Percentiles rank a stretch among this genome's conserved stretches.
Conservation (phyloP, 805 yeast species). For the Saccharomyces paradoxus region DNA sequence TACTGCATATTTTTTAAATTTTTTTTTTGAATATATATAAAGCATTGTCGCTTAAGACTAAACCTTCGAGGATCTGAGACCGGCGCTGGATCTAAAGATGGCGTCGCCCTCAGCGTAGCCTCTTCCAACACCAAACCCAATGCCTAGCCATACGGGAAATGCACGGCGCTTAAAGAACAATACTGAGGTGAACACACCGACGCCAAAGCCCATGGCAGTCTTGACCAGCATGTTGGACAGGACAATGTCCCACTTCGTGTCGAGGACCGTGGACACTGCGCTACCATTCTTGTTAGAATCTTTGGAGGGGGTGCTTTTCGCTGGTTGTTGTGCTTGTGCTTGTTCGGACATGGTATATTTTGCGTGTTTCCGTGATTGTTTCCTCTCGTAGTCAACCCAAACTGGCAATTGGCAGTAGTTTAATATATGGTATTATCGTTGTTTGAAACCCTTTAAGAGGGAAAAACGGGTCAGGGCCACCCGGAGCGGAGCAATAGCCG, state of each 20-base stretch:
- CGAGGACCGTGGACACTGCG: slow-evolving; percentile 36
- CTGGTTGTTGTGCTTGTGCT: slow-evolving; percentile 2
- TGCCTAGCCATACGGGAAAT: slow-evolving; percentile 96
- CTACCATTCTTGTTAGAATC: neutral
- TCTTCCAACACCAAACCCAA: slow-evolving; percentile 96
- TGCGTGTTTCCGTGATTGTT: neutral
- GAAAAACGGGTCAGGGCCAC: neutral
- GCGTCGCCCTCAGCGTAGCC: slow-evolving; percentile 98
- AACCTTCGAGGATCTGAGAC: slow-evolving; percentile 66
- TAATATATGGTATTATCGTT: neutral
- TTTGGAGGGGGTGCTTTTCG: neutral
- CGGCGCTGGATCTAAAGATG: slow-evolving; percentile 78
- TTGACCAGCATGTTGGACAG: slow-evolving; percentile 89
- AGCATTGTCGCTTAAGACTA: slow-evolving; percentile 23
- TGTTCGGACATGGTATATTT: slow-evolving; percentile 17
- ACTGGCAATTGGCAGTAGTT: neutral
- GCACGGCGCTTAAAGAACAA: slow-evolving; percentile 86
- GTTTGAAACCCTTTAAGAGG: neutral
- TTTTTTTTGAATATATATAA: neutral
- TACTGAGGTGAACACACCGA: slow-evolving; percentile 89
- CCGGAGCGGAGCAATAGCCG: neutral
- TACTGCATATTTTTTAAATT: neutral
- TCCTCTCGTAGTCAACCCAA: neutral
- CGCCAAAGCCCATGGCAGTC: slow-evolving; percentile 93
- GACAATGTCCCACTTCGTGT: slow-evolving; percentile 90